phyloP scores from a whole-genome alignment of 23 red algal genomes.

The Gracilaria gracilis region DNA sequence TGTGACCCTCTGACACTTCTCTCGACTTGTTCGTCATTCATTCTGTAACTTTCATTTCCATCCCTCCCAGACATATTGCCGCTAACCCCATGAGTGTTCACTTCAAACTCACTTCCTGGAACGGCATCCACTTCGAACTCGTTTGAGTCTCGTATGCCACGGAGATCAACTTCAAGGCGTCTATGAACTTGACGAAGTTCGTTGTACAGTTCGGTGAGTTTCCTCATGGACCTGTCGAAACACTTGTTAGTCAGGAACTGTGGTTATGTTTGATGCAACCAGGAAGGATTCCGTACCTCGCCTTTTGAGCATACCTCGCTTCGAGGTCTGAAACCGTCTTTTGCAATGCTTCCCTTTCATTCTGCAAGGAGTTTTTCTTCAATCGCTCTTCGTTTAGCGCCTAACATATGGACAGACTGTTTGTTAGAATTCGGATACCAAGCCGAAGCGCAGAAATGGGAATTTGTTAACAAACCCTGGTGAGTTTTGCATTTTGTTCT shows the following conservation, averaged over 20 bases:
- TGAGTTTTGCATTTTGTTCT: constrained; percentile 29
- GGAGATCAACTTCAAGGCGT: constrained; percentile 62
- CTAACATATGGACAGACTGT: neutral
- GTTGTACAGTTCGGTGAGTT: constrained; percentile 67
- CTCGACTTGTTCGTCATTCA: neutral
- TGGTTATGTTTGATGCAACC: neutral
- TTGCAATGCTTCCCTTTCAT: constrained; percentile 57
- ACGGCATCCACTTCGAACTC: constrained; percentile 29
- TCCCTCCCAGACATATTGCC: neutral
- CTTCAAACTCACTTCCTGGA: constrained; percentile 32
- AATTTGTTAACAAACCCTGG: constrained; percentile 28
- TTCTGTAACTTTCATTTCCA: neutral
- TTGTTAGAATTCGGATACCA: neutral
- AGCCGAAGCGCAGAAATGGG: neutral
- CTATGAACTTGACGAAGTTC: constrained; percentile 64
- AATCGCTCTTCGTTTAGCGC: constrained; percentile 60
- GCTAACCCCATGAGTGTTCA: constrained; percentile 18
- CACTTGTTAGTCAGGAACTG: neutral
- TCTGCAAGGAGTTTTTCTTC: constrained; percentile 63
- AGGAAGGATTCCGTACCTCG: constrained; percentile 30
- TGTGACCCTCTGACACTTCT: neutral
- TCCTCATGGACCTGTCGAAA: constrained; percentile 57
- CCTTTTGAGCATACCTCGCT: constrained; percentile 60
- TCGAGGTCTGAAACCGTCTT: constrained; percentile 61
- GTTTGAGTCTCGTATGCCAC: constrained; percentile 33